Percentiles rank a stretch among this genome's conserved stretches.
Conservation (phyloP, 306 rosid species). For the Corylus americana region DNA sequence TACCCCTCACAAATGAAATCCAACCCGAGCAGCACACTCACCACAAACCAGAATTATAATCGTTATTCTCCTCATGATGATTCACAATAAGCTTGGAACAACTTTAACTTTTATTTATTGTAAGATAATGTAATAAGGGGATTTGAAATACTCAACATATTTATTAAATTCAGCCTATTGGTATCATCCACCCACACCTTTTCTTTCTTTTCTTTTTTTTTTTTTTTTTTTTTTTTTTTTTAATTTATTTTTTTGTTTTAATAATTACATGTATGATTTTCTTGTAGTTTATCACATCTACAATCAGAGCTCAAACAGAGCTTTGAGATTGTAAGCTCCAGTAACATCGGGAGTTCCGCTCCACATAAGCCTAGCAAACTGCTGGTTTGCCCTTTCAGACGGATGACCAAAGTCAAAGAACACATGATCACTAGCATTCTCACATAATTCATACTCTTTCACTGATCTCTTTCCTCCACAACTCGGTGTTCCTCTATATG, state of each 20-base stretch:
- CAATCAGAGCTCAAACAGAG: slow-evolving; percentile 29
- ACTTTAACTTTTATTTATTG: no score
- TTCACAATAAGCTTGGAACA: no score
- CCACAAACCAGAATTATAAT: no score
- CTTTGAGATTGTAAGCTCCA: slow-evolving; percentile 36
- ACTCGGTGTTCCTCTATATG: slow-evolving; percentile 40
- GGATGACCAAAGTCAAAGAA: slow-evolving; percentile 51
- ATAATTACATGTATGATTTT: no score
- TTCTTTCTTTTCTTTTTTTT: no score
- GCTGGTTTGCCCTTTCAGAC: slow-evolving; percentile 32
- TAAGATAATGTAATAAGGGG: no score
- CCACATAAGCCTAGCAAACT: slow-evolving; percentile 40
- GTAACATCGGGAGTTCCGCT: slow-evolving; percentile 29
- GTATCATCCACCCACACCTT: not conserved
- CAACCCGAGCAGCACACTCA: no score
- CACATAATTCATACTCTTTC: slow-evolving; percentile 37
- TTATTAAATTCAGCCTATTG: not conserved
- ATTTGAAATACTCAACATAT: not conserved
- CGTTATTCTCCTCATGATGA: no score
- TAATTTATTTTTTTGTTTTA: not conserved
- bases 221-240: no score
- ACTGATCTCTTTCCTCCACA: slow-evolving; percentile 48
- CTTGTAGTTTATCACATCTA: not conserved
- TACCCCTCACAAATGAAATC: no score
- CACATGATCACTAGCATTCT: slow-evolving; percentile 31